Evolutionary conservation across 2,329 filamentous ascomycete species (phyloP).

Genomic region (Cladophialophora yegresii): DNA sequence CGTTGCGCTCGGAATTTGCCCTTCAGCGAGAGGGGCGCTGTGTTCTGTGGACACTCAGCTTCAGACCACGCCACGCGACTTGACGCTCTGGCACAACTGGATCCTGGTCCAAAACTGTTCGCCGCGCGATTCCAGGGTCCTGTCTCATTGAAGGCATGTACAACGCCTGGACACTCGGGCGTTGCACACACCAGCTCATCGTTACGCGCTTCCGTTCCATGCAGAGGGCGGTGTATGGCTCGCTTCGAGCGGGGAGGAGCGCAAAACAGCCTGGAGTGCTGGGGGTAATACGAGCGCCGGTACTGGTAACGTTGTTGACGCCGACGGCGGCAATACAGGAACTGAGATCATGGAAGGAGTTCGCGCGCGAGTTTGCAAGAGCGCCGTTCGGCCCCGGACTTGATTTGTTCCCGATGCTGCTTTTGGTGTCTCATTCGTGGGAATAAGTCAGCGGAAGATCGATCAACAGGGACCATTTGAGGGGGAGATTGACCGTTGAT

Average conservation of each 20-base stretch:
- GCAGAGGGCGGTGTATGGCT: conserved; percentile 2
- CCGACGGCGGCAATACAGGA: neutral
- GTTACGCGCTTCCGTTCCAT: conserved; percentile 18
- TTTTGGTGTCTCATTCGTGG: neutral
- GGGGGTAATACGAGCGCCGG: no score
- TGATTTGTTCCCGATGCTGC: neutral
- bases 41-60: neutral
- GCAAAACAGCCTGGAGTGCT: neutral
- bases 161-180: conserved; percentile 2
- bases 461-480: neutral
- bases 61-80: neutral
- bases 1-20: neutral
- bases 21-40: neutral
- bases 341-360: neutral
- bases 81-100: conserved; percentile 13
- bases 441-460: neutral
- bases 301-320: no score
- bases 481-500: neutral
- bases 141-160: conserved; percentile 13
- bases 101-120: conserved; percentile 12
- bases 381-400: neutral
- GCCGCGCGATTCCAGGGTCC: conserved; percentile 12
- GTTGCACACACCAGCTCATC: conserved; percentile 12
- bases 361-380: neutral
- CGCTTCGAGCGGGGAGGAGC: conserved; percentile 6